phyloP scores from a whole-genome alignment of 805 yeast genomes.

The Candida pseudoglaebosa region DNA sequence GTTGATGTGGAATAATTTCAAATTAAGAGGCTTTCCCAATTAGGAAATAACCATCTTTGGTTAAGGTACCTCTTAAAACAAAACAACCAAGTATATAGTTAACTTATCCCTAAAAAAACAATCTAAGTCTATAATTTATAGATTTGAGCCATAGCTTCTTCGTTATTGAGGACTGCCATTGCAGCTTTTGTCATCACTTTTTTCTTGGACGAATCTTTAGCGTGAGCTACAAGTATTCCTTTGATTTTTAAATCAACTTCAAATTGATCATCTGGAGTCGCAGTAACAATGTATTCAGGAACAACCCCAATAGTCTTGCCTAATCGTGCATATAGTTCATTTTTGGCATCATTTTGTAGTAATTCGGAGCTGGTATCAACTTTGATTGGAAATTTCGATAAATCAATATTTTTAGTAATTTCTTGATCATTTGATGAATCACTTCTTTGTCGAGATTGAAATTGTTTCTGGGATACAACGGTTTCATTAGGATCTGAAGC shows the following conservation, averaged over 20 bases:
- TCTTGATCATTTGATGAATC: conserved; percentile 1
- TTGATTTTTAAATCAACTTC: conserved; percentile 28
- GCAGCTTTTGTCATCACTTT: conserved; percentile 41
- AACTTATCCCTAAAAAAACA: background rate
- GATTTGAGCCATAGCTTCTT: conserved; percentile 9
- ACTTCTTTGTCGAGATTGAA: conserved; percentile 6
- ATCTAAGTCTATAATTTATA: conserved; percentile 3
- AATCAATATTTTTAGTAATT: background rate
- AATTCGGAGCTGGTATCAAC: conserved; percentile 20
- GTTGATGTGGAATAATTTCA: too few species aligned
- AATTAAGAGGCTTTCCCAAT: too few species aligned
- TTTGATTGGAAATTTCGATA: conserved; percentile 23
- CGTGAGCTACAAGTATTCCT: conserved; percentile 26
- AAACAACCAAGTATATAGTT: background rate
- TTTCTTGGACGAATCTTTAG: conserved; percentile 34
- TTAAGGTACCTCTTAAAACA: too few species aligned
- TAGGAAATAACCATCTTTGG: too few species aligned
- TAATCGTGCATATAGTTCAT: conserved; percentile 35
- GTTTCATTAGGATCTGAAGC: conserved; percentile 17
- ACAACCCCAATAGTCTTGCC: conserved; percentile 30
- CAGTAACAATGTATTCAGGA: conserved; percentile 31
- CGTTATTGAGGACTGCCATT: conserved; percentile 26
- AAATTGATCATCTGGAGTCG: conserved; percentile 19
- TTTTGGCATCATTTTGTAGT: conserved; percentile 34
- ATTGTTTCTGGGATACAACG: conserved; percentile 7